These are phyloP conservation scores for Kwoniella mangroviensis DNA, from an alignment of 768 basidiomycete species.

Conservation along the genomic window DNA sequence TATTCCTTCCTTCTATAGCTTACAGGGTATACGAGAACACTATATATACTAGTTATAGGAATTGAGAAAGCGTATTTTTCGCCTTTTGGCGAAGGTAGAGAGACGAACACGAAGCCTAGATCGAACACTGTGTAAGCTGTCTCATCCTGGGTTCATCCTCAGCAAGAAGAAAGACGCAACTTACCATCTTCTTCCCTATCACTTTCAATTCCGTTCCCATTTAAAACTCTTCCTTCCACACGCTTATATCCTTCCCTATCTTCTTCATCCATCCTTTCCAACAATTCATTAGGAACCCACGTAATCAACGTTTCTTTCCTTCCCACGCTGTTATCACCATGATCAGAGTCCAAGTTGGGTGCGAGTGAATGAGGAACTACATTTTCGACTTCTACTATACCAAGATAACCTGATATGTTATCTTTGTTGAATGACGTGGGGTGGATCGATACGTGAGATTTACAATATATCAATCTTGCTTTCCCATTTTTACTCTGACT, in stretches of 20 bases:
- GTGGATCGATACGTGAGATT: slow-evolving; percentile 93
- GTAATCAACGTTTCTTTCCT: slow-evolving; percentile 73
- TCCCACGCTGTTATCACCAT: slow-evolving; percentile 19
- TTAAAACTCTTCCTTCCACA: slow-evolving; percentile 70
- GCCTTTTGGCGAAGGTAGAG: slow-evolving; percentile 77
- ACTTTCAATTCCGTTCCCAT: slow-evolving; percentile 31
- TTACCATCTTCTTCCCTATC: slow-evolving; percentile 47
- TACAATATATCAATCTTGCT: slow-evolving; percentile 73
- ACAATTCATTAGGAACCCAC: slow-evolving; percentile 88
- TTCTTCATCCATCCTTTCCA: slow-evolving; percentile 77
- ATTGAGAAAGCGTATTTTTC: slow-evolving; percentile 97
- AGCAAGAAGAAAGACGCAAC: slow-evolving; percentile 9
- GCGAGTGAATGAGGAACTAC: slow-evolving; percentile 17
- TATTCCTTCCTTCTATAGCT: too few relatives aligned
- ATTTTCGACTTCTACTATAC: slow-evolving; percentile 80
- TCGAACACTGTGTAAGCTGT: neutral
- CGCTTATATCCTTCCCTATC: slow-evolving; percentile 91
- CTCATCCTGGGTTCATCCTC: neutral
- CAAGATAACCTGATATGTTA: slow-evolving; percentile 91
- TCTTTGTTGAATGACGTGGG: slow-evolving; percentile 89
- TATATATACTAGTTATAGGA: slow-evolving; percentile 84
- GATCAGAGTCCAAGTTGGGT: slow-evolving; percentile 32
- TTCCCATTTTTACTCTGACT: slow-evolving; percentile 26
- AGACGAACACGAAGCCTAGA: slow-evolving; percentile 80
- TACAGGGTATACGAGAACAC: slow-evolving; percentile 81